Conservation (phyloP, 257 asterid genomes). For the Penstemon eatonii region DNA sequence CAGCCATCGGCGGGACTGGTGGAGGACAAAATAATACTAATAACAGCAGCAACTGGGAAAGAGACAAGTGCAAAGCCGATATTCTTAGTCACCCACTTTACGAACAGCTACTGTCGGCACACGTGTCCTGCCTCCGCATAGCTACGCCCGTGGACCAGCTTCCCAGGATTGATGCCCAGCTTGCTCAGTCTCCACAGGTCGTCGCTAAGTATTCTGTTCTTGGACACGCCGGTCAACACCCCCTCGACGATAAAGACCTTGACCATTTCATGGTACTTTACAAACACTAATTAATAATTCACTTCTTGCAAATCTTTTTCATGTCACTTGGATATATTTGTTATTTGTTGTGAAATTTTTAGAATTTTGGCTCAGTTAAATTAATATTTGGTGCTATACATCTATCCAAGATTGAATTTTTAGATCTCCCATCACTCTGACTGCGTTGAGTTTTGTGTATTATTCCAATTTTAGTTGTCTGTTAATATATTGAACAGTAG, state of each 20-base stretch:
- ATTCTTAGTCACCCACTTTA: slow-evolving; percentile 76
- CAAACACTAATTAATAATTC: neutral
- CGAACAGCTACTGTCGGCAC: slow-evolving; percentile 86
- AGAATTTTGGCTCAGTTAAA: slow-evolving; percentile 7
- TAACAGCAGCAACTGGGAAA: slow-evolving; percentile 63
- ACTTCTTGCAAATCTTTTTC: neutral
- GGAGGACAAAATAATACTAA: slow-evolving; percentile 28
- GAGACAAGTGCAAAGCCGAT: slow-evolving; percentile 85
- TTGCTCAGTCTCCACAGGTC: slow-evolving; percentile 85
- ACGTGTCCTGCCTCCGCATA: slow-evolving; percentile 86
- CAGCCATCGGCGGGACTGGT: slow-evolving; percentile 31
- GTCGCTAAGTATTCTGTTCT: slow-evolving; percentile 83
- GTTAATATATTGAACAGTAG: too few relatives aligned
- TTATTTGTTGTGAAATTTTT: neutral
- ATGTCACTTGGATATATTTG: neutral
- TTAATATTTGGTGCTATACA: neutral
- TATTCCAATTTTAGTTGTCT: neutral
- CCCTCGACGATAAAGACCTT: slow-evolving; percentile 78
- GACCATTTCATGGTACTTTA: slow-evolving; percentile 84
- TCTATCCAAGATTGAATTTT: slow-evolving; percentile 18
- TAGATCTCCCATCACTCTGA: slow-evolving; percentile 8
- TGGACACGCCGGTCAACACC: slow-evolving; percentile 51
- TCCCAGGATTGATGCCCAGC: slow-evolving; percentile 94
- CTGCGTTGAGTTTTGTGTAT: slow-evolving; percentile 8
- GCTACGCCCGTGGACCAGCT: slow-evolving; percentile 99